A percentile compares a stretch with the other conserved stretches of the same genome.
These are phyloP conservation scores for Pichia paraexigua DNA, from an alignment of 805 yeast genomes.

Conservation along the genomic window DNA sequence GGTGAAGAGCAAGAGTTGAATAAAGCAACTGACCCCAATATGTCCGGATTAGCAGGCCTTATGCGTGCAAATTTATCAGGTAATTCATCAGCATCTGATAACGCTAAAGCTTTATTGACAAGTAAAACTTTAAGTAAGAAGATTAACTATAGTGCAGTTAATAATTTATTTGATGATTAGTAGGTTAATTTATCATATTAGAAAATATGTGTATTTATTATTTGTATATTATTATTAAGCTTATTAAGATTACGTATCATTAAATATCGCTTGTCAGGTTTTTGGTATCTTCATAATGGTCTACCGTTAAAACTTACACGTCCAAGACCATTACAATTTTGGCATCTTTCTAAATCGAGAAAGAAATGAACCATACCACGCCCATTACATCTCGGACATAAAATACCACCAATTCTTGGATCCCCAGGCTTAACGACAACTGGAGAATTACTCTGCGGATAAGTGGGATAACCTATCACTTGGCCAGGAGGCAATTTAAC, in stretches of 20 bases:
- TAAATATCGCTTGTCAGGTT: neutral
- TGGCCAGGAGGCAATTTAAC: conserved; percentile 22
- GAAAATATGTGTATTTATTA: neutral
- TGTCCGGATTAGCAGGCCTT: conserved; percentile 22
- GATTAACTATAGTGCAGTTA: conserved; percentile 80
- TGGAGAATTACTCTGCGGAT: conserved; percentile 18
- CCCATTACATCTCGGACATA: conserved; percentile 71
- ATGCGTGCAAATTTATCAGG: conserved; percentile 37
- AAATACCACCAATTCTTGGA: conserved; percentile 62
- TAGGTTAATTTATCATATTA: neutral
- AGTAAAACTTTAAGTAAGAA: conserved; percentile 78
- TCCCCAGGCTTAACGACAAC: conserved; percentile 65
- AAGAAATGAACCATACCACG: conserved; percentile 48
- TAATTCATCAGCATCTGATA: conserved; percentile 61
- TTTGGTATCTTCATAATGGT: conserved; percentile 1
- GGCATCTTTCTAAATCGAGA: conserved; percentile 55
- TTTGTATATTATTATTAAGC: neutral
- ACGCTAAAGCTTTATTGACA: conserved; percentile 68
- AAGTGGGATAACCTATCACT: neutral
- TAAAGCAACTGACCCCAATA: conserved; percentile 14
- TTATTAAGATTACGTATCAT: neutral
- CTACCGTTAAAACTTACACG: conserved; percentile 29
- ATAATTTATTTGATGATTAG: conserved; percentile 36
- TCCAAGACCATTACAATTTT: conserved; percentile 62
- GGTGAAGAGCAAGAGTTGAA: conserved; percentile 20